Conservation (phyloP, 176 grass and related monocot genomes). For the Lolium rigidum region DNA sequence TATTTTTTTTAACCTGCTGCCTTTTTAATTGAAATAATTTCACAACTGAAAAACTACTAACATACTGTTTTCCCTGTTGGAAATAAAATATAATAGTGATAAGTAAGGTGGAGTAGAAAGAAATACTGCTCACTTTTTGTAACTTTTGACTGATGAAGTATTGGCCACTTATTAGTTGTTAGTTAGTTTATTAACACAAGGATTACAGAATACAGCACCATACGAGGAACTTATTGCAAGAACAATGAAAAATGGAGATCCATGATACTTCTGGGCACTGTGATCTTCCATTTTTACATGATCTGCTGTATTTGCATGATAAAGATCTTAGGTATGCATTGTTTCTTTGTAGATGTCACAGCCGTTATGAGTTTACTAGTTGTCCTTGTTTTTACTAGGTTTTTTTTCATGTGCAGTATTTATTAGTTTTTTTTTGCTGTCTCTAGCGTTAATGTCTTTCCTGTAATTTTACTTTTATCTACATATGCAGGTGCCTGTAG, state of each 20-base stretch:
- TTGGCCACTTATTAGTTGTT: neutral
- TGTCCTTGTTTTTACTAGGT: neutral
- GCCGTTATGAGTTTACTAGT: neutral
- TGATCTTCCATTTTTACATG: constrained; percentile 4
- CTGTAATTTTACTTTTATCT: constrained; percentile 38
- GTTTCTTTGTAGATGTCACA: constrained; percentile 27
- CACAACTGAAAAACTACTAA: neutral
- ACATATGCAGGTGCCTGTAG: constrained; percentile 81
- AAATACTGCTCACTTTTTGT: neutral
- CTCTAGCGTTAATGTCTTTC: neutral
- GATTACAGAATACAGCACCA: neutral
- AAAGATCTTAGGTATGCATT: neutral
- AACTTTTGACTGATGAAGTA: neutral
- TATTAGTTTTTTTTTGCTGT: neutral
- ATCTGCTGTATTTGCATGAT: neutral
- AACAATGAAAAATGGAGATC: neutral
- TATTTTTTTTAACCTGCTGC: neutral
- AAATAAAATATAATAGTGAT: neutral
- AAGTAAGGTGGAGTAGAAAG: neutral
- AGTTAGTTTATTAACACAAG: neutral
- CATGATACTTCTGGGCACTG: neutral
- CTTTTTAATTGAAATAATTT: neutral
- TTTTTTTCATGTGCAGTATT: neutral
- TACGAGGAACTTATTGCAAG: neutral
- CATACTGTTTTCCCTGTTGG: neutral